phyloP scores from a whole-genome alignment of 805 yeast species.

The Candida tibetensis region DNA sequence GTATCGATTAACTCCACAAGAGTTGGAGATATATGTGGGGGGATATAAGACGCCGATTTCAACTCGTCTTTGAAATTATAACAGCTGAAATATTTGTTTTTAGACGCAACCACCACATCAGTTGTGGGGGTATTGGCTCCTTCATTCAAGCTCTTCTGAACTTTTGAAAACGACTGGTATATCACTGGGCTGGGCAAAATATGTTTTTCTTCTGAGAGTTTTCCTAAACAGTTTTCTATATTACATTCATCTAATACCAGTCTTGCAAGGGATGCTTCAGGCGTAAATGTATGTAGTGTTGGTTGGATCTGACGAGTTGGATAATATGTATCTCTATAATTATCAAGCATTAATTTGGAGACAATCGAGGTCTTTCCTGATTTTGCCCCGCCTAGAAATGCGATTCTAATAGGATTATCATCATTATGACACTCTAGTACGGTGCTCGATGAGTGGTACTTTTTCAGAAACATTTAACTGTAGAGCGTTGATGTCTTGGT shows the following conservation, averaged over 20 bases:
- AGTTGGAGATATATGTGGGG: constrained; percentile 59
- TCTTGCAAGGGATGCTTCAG: constrained; percentile 25
- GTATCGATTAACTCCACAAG: constrained; percentile 71
- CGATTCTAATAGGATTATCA: constrained; percentile 50
- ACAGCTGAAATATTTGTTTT: constrained; percentile 21
- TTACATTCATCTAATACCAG: constrained; percentile 23
- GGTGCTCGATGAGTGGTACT: background rate
- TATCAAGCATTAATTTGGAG: constrained; percentile 45
- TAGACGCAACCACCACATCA: constrained; percentile 10
- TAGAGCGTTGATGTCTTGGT: no score
- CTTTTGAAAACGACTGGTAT: constrained; percentile 18
- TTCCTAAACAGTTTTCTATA: constrained; percentile 12
- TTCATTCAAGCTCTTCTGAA: constrained; percentile 3
- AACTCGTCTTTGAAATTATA: constrained; percentile 11
- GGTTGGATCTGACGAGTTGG: constrained; percentile 68
- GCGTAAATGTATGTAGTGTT: constrained; percentile 52
- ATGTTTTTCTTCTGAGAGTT: constrained; percentile 9
- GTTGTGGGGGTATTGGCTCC: constrained; percentile 2
- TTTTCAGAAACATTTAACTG: background rate
- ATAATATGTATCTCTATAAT: constrained; percentile 65
- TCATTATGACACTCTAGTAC: constrained; percentile 14
- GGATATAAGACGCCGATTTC: constrained; percentile 14
- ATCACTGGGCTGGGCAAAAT: constrained; percentile 31
- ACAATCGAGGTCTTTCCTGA: constrained; percentile 62
- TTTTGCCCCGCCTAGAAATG: constrained; percentile 56